A percentile compares a stretch with the other conserved stretches of the same genome.
Conservation (phyloP, 2,329 filamentous ascomycete genomes). For the Penicillium carneum region DNA sequence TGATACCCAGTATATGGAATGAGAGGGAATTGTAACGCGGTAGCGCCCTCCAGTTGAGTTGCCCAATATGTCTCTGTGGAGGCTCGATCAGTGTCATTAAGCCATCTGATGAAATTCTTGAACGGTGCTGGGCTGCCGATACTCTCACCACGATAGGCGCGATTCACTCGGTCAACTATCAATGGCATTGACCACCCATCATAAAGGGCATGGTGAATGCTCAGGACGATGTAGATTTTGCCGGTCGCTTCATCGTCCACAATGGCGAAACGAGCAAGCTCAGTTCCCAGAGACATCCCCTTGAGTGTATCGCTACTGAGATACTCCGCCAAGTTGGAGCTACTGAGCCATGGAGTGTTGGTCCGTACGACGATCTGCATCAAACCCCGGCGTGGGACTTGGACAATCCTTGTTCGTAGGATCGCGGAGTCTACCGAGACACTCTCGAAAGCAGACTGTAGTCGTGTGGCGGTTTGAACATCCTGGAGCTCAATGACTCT, state of each 20-base stretch:
- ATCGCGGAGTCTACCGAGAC: conserved; percentile 45
- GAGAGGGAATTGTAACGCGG: conserved; percentile 56
- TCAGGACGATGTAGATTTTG: conserved; percentile 27
- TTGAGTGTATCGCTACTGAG: conserved; percentile 7
- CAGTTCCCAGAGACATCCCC: conserved; percentile 10
- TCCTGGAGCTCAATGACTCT: conserved; percentile 42
- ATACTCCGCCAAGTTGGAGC: conserved; percentile 6
- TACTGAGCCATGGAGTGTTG: conserved; percentile 1
- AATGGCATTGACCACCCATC: conserved; percentile 50
- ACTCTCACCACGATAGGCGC: conserved; percentile 30
- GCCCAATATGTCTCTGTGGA: conserved; percentile 59
- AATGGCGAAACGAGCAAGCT: conserved; percentile 8
- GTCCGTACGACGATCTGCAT: conserved; percentile 37
- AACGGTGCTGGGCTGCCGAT: conserved; percentile 43
- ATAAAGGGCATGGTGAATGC: conserved; percentile 51
- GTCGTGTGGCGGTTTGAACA: conserved; percentile 39
- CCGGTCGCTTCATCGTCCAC: neutral
- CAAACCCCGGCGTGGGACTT: conserved; percentile 25
- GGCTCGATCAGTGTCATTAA: conserved; percentile 50
- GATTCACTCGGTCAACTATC: conserved; percentile 43
- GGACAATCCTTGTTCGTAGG: conserved; percentile 49
- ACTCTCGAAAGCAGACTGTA: conserved; percentile 43
- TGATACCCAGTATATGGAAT: conserved; percentile 60
- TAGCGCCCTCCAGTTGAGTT: conserved; percentile 55
- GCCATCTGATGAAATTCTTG: conserved; percentile 60